Conservation (phyloP, 78 protist species). For the Speleostelium caveatum region DNA sequence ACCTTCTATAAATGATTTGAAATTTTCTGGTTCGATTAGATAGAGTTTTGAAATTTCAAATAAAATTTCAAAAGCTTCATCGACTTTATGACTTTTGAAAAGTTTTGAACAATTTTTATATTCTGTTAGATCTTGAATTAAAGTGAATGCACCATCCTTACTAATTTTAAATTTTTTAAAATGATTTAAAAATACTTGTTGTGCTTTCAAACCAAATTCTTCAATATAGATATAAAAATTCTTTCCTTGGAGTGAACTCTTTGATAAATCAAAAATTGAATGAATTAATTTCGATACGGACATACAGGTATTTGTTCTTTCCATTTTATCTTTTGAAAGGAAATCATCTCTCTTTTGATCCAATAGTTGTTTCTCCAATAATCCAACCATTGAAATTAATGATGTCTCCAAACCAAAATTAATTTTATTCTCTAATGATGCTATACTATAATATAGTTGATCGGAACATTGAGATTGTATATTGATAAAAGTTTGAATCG, state of each 20-base stretch:
- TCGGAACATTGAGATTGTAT: conserved; percentile 71
- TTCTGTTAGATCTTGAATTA: conserved; percentile 36
- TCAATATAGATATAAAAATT: conserved; percentile 33
- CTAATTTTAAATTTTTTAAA: conserved; percentile 64
- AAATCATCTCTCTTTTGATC: conserved; percentile 62
- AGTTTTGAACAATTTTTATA: conserved; percentile 15
- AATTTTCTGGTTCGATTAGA: conserved; percentile 52
- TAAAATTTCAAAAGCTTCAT: conserved; percentile 53
- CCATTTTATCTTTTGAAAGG: neutral
- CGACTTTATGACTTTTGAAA: conserved; percentile 67
- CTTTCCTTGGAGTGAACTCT: conserved; percentile 58
- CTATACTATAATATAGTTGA: conserved; percentile 37
- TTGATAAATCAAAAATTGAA: conserved; percentile 27
- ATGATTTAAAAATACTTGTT: conserved; percentile 44
- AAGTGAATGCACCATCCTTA: conserved; percentile 55
- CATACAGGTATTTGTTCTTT: conserved; percentile 43
- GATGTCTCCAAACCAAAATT: conserved; percentile 26
- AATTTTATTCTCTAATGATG: conserved; percentile 17
- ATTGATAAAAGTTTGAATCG: conserved; percentile 21
- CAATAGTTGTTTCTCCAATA: conserved; percentile 19
- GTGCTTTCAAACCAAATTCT: conserved; percentile 54
- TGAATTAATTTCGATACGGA: conserved; percentile 7
- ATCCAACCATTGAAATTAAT: conserved; percentile 4
- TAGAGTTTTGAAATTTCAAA: conserved; percentile 67
- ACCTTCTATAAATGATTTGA: conserved; percentile 57